Percentiles rank a stretch among this genome's conserved stretches.
Conservation (phyloP, 768 basidiomycete species). For the Boletus reticuloceps region DNA sequence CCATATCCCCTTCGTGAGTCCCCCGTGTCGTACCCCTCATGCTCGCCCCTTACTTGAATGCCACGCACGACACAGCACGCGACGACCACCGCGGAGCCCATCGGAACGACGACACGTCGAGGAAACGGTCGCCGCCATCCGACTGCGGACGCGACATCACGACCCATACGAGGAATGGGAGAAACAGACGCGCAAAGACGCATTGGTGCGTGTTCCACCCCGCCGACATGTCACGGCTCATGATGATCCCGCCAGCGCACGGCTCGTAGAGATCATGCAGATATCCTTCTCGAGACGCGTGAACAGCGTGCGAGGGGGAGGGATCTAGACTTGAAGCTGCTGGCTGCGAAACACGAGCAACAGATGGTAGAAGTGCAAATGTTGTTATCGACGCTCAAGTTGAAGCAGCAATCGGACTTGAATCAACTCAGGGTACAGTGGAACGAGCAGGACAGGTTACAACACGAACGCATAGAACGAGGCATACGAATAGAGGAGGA, state of each 20-base stretch:
- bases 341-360: conserved; percentile 42
- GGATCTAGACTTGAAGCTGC: conserved; percentile 25
- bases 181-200: conserved; percentile 45
- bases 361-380: conserved; percentile 52
- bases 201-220: conserved; percentile 35
- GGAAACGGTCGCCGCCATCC: conserved; percentile 47
- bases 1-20: conserved; percentile 34
- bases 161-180: conserved; percentile 54
- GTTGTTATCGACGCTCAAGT: conserved; percentile 41
- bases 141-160: conserved; percentile 39
- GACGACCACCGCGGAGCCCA: conserved; percentile 21
- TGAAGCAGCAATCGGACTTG: conserved; percentile 47
- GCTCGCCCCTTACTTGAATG: not conserved
- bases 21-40: not conserved
- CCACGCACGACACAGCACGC: conserved; percentile 13
- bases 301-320: conserved; percentile 9
- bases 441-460: conserved; percentile 41
- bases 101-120: conserved; percentile 38
- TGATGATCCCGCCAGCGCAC: conserved; percentile 29
- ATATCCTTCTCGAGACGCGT: conserved; percentile 17
- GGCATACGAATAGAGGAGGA: conserved; percentile 66
- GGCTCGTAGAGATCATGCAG: conserved; percentile 35
- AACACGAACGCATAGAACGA: conserved; percentile 59
- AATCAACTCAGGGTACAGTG: conserved; percentile 42
- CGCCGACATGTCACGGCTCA: not conserved